Evolutionary conservation across 129 eudicot genomes (phyloP).

Genomic region (Silybum marianum): DNA sequence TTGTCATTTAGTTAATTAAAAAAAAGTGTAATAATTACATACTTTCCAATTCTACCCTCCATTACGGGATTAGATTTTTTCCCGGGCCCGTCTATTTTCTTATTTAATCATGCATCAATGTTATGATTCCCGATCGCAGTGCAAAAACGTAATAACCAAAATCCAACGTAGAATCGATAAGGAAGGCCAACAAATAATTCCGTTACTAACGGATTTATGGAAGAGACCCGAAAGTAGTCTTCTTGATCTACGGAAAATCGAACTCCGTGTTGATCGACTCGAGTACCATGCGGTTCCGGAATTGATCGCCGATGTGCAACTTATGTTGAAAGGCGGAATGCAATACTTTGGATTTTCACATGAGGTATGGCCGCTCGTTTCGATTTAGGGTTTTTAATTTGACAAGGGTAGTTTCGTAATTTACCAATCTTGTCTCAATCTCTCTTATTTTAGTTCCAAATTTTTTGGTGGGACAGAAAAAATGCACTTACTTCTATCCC

Average conservation of each 20-base stretch:
- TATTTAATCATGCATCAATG: not conserved
- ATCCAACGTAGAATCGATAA: conserved; percentile 75
- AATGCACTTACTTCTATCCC: not conserved
- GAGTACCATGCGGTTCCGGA: conserved; percentile 73
- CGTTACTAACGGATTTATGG: conserved; percentile 87
- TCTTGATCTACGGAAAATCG: conserved; percentile 75
- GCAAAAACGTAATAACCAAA: conserved; percentile 81
- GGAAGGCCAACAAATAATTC: conserved; percentile 89
- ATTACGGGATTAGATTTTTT: not conserved
- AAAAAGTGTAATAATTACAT: not conserved
- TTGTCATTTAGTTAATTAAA: not conserved
- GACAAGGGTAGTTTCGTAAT: not conserved
- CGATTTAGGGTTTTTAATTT: conserved; percentile 1
- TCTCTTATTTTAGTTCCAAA: not conserved
- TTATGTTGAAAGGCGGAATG: conserved; percentile 74
- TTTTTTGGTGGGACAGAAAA: not conserved
- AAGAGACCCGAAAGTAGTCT: conserved; percentile 59
- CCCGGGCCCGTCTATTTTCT: not conserved
- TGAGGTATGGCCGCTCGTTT: conserved; percentile 57
- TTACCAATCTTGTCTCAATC: not conserved
- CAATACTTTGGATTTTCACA: conserved; percentile 69
- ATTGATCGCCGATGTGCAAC: conserved; percentile 80
- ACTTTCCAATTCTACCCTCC: too few species aligned
- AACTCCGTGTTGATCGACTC: conserved; percentile 60
- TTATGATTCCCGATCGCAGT: conserved; percentile 46